phyloP scores from a whole-genome alignment of 2,329 filamentous ascomycete species.

The Fusarium sp. region DNA sequence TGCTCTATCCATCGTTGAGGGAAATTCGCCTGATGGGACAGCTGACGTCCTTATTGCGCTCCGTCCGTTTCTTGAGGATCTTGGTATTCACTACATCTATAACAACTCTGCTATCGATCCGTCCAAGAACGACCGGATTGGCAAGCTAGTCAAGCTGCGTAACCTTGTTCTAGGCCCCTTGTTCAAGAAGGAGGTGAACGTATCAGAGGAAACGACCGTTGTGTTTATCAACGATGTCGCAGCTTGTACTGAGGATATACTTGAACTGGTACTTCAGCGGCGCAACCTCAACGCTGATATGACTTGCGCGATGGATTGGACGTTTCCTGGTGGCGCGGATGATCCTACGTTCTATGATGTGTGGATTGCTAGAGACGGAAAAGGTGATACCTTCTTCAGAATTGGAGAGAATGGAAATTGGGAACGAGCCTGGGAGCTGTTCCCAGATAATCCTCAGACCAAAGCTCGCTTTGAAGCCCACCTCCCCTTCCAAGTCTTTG shows the following conservation, averaged over 20 bases:
- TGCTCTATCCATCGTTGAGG: slow-evolving; percentile 70
- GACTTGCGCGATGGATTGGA: slow-evolving; percentile 74
- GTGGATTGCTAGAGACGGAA: slow-evolving; percentile 68
- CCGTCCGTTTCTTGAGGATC: slow-evolving; percentile 54
- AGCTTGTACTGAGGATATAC: slow-evolving; percentile 68
- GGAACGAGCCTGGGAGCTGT: slow-evolving; percentile 65
- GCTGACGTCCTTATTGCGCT: slow-evolving; percentile 64
- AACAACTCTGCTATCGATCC: slow-evolving; percentile 62
- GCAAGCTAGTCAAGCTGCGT: slow-evolving; percentile 64
- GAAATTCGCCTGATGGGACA: slow-evolving; percentile 69
- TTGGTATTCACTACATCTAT: slow-evolving; percentile 61
- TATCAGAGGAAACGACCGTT: slow-evolving; percentile 59
- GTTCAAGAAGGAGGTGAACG: slow-evolving; percentile 45
- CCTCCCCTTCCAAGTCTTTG: slow-evolving; percentile 71
- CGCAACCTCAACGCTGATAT: slow-evolving; percentile 65
- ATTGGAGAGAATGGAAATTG: slow-evolving; percentile 66
- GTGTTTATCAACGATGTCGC: slow-evolving; percentile 71
- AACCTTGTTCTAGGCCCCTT: slow-evolving; percentile 66
- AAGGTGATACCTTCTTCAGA: slow-evolving; percentile 70
- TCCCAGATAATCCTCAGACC: slow-evolving; percentile 64
- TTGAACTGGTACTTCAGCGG: slow-evolving; percentile 70
- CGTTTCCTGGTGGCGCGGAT: slow-evolving; percentile 52
- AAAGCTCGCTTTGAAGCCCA: slow-evolving; percentile 51
- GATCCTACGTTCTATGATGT: slow-evolving; percentile 71
- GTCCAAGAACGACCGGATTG: slow-evolving; percentile 60